A percentile compares a stretch with the other conserved stretches of the same genome.
Conservation (phyloP, 2,329 filamentous ascomycete genomes). For the Fusarium sp. region DNA sequence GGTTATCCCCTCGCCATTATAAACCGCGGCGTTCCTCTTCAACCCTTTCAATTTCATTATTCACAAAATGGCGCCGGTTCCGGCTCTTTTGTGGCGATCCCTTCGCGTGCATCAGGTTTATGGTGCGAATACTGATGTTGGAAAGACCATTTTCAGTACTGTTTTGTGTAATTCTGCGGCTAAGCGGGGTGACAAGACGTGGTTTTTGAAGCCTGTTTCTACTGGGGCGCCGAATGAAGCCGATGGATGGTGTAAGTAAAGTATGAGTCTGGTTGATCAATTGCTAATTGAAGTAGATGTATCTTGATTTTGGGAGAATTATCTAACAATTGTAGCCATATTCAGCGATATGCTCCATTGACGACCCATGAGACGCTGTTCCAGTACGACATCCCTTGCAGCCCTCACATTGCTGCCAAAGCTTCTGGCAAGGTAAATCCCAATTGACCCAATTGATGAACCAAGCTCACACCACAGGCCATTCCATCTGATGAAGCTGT, state of each 20-base stretch:
- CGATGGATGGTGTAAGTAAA: slow-evolving; percentile 70
- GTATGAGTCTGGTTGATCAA: accelerated
- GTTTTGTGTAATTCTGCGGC: slow-evolving; percentile 73
- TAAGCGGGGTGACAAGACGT: slow-evolving; percentile 59
- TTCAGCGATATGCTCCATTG: slow-evolving; percentile 66
- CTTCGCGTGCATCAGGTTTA: slow-evolving; percentile 80
- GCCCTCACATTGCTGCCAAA: slow-evolving; percentile 78
- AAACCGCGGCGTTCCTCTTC: slow-evolving; percentile 10
- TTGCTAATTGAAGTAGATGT: slow-evolving; percentile 26
- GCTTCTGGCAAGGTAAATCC: slow-evolving; percentile 54
- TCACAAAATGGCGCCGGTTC: slow-evolving; percentile 58
- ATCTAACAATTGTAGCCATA: slow-evolving; percentile 62
- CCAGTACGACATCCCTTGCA: slow-evolving; percentile 79
- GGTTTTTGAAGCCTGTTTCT: slow-evolving; percentile 84
- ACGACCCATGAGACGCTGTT: slow-evolving; percentile 68
- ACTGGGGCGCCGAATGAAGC: slow-evolving; percentile 77
- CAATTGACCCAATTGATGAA: background rate
- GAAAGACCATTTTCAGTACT: slow-evolving; percentile 84
- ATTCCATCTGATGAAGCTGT: slow-evolving; percentile 64
- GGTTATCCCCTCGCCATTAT: slow-evolving; percentile 5
- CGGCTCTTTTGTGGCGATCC: slow-evolving; percentile 73
- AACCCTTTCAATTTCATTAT: background rate
- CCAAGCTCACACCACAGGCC: slow-evolving; percentile 49
- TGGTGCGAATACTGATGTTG: slow-evolving; percentile 85
- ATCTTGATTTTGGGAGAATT: accelerated